A percentile compares a stretch with the other conserved stretches of the same genome.
phyloP scores from a whole-genome alignment of 805 yeast genomes.

The Priceomyces fermenticarens region DNA sequence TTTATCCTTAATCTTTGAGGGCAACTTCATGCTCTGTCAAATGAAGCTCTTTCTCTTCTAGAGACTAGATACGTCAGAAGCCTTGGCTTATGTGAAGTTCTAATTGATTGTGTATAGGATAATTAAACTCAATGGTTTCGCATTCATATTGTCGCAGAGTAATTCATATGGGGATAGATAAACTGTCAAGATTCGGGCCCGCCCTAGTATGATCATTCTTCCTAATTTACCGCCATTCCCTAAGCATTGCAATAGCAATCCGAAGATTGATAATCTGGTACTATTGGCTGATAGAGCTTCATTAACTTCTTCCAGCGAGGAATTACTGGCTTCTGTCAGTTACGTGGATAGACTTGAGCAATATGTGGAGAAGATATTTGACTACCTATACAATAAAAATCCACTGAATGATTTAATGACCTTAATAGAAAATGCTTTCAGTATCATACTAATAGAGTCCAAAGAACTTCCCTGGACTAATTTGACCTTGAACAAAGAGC shows the following conservation, averaged over 20 bases:
- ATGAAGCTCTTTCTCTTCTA: no score
- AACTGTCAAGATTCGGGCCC: no score
- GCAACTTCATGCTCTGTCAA: no score
- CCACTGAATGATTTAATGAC: conserved; percentile 1
- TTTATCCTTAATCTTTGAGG: conserved; percentile 8
- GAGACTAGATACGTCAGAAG: no score
- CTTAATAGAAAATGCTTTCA: conserved; percentile 4
- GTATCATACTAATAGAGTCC: conserved; percentile 3
- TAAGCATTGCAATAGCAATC: conserved; percentile 5
- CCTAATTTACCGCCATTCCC: conserved; percentile 35
- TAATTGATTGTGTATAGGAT: no score
- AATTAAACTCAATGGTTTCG: no score
- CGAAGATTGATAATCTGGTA: conserved; percentile 7
- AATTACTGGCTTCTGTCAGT: conserved; percentile 20
- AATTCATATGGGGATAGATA: no score
- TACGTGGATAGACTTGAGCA: conserved; percentile 32
- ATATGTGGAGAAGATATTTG: conserved; percentile 27
- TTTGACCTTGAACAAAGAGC: neutral
- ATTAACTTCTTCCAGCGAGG: conserved; percentile 13
- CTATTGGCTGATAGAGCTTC: conserved; percentile 17
- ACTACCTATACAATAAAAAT: conserved; percentile 6
- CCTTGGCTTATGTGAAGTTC: no score
- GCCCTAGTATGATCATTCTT: conserved; percentile 24
- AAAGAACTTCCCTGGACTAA: conserved; percentile 16
- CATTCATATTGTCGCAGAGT: no score